These are phyloP conservation scores for Rhizopogon sp. DNA, from an alignment of 768 basidiomycete species.

Conservation along the genomic window DNA sequence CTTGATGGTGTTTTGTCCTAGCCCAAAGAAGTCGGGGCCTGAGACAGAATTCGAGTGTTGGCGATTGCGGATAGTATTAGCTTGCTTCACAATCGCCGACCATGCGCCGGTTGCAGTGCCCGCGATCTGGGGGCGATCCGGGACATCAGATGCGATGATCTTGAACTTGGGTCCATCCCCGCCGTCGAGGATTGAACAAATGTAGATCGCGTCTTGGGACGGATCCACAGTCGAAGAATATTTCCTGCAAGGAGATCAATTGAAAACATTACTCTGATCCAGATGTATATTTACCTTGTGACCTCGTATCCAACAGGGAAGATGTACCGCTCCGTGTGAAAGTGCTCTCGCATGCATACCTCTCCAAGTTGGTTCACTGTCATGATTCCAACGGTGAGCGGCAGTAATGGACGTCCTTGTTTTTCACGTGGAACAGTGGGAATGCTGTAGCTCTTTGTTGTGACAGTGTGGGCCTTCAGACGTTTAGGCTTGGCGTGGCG, in stretches of 20 bases:
- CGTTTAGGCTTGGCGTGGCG: constrained; percentile 67
- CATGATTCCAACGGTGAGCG: constrained; percentile 84
- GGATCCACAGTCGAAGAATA: constrained; percentile 76
- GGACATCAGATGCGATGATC: constrained; percentile 69
- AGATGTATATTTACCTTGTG: constrained; percentile 46
- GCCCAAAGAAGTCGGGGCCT: constrained; percentile 84
- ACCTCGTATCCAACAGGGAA: constrained; percentile 87
- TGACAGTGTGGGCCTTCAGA: constrained; percentile 76
- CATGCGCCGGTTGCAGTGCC: constrained; percentile 89
- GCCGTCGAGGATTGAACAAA: constrained; percentile 80
- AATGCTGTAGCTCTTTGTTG: constrained; percentile 71
- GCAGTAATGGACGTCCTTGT: constrained; percentile 63
- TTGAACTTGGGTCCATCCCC: constrained; percentile 85
- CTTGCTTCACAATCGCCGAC: constrained; percentile 78
- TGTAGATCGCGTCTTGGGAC: constrained; percentile 63
- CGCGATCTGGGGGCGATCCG: constrained; percentile 69
- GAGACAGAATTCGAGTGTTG: constrained; percentile 86
- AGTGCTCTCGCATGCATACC: constrained; percentile 79
- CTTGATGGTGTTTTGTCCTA: constrained; percentile 86
- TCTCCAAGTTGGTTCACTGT: constrained; percentile 71
- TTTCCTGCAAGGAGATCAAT: constrained; percentile 40
- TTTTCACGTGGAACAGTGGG: constrained; percentile 77
- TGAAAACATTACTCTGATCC: not conserved
- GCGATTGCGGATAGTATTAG: constrained; percentile 74
- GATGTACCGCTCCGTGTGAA: constrained; percentile 85